Base-by-base conservation (phyloP, 2,329 filamentous ascomycete genomes). In the Xenosphaeropsis pyriputrescens region DNA sequence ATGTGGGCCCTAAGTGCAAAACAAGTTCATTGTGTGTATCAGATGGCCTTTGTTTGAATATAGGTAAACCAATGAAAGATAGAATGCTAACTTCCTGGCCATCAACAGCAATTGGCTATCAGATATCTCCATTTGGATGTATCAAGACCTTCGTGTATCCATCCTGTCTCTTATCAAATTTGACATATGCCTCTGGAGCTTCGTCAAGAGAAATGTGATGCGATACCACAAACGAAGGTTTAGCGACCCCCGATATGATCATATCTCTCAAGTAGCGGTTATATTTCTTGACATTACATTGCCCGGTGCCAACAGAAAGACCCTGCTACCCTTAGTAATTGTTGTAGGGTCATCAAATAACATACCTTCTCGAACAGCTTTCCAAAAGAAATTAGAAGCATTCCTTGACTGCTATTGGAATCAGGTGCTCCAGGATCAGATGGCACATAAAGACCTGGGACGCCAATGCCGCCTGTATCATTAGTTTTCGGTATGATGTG, bases 91-190 rank as follows among this genome's bases (percentile, higher is more conserved):
- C n/a, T n/a, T n/a, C n/a, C n/a, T n/a, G n/a, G n/a, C n/a, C n/a
- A n/a, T n/a, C n/a, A n/a, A n/a, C n/a, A n/a, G n/a, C n/a, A n/a
- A n/a, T n/a, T n/a, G n/a, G n/a, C n/a, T n/a, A 8, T 19, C 18
- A 19, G 18, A 19, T 19, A 19, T 40, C 32, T 35, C 74, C 74
- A 43, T 79, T 79, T 0, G 75, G 75, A 49, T 79, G 75, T 41
- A 79, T 75, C 41, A 79, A 57, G 11, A 79, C 75, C 57, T 81
- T 80, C 11, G 74, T 79, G 44, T 76, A 79, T 1, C 76, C 75
- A 33, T 80, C 75, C 26, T 76, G 65, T 35, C 74, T 59, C 55
- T 72, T 69, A 49, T 80, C 74, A 47, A 80, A 80, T 51, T 78
- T 79, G 34, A 74, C 65, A 46, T 80, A 80, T 1, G 73, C 73